A percentile compares a stretch with the other conserved stretches of the same genome.
phyloP scores from a whole-genome alignment of 805 yeast species.

The Candida ipomoeae region DNA sequence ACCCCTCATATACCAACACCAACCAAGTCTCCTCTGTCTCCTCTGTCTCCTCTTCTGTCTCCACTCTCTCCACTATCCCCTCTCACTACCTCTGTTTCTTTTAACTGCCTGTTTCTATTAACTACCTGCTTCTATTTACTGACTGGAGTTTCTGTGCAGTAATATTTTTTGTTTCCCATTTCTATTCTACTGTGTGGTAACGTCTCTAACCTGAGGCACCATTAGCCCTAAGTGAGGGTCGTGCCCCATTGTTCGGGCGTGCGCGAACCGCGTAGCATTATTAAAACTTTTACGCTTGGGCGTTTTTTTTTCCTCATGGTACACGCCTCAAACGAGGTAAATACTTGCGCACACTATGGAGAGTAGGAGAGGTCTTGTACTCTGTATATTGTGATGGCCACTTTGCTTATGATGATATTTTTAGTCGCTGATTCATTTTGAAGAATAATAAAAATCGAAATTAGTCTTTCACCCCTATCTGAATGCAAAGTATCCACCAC shows the following conservation, averaged over 20 bases:
- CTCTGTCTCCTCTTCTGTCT: too few species aligned
- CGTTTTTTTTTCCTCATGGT: neutral
- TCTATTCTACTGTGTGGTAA: too few species aligned
- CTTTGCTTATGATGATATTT: conserved; percentile 18
- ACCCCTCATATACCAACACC: too few species aligned
- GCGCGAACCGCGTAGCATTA: neutral
- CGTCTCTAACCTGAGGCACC: too few species aligned
- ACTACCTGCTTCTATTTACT: too few species aligned
- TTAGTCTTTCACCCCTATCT: conserved; percentile 26
- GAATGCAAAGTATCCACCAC: conserved; percentile 13
- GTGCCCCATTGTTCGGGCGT: neutral
- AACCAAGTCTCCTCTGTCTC: too few species aligned
- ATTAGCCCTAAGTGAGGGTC: neutral
- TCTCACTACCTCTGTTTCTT: neutral
- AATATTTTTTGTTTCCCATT: too few species aligned
- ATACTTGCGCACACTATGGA: conserved; percentile 7
- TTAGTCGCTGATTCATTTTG: conserved; percentile 16
- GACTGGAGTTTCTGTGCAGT: neutral
- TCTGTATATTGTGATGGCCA: conserved; percentile 11
- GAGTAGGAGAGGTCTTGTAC: conserved; percentile 16
- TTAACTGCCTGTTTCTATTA: too few species aligned
- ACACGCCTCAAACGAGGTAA: neutral
- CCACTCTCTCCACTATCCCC: too few species aligned
- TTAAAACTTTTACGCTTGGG: neutral
- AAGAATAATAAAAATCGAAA: conserved; percentile 17